Conservation (phyloP, 164 flowering plant species). For the Vitis rupestris region DNA sequence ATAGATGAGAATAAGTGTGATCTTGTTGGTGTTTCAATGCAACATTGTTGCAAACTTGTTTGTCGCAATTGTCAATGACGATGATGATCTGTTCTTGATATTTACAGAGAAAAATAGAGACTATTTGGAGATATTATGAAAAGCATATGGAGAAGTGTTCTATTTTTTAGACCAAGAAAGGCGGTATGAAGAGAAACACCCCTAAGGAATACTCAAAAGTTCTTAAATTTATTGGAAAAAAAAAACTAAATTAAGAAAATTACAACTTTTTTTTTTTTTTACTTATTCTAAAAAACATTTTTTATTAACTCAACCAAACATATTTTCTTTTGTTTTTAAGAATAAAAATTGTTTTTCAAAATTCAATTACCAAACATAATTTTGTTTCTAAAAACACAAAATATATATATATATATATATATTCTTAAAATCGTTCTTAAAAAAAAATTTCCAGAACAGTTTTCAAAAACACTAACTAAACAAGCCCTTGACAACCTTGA, state of each 20-base stretch:
- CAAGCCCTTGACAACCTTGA: too few species aligned
- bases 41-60: slow-evolving; percentile 67
- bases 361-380: too few species aligned
- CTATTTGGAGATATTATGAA: neutral
- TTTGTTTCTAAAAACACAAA: too few species aligned
- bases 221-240: neutral
- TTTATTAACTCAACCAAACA: too few species aligned
- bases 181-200: slow-evolving; percentile 26
- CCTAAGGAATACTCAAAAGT: slow-evolving; percentile 33
- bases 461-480: too few species aligned
- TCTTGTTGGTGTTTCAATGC: slow-evolving; percentile 53
- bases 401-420: too few species aligned
- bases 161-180: slow-evolving; percentile 17
- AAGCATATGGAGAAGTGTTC: slow-evolving; percentile 17
- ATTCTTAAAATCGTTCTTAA: too few species aligned
- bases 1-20: slow-evolving; percentile 59
- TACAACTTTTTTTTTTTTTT: too few species aligned
- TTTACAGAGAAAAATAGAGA: slow-evolving; percentile 18
- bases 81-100: slow-evolving; percentile 11
- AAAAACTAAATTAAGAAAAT: slow-evolving; percentile 2
- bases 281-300: too few species aligned
- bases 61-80: slow-evolving; percentile 37
- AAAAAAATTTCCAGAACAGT: accelerated
- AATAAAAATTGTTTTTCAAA: too few species aligned
- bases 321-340: too few species aligned